These are phyloP conservation scores for Hyaloraphidium curvatum DNA, from an alignment of 192 early-diverging fungal genomes.

Conservation along the genomic window DNA sequence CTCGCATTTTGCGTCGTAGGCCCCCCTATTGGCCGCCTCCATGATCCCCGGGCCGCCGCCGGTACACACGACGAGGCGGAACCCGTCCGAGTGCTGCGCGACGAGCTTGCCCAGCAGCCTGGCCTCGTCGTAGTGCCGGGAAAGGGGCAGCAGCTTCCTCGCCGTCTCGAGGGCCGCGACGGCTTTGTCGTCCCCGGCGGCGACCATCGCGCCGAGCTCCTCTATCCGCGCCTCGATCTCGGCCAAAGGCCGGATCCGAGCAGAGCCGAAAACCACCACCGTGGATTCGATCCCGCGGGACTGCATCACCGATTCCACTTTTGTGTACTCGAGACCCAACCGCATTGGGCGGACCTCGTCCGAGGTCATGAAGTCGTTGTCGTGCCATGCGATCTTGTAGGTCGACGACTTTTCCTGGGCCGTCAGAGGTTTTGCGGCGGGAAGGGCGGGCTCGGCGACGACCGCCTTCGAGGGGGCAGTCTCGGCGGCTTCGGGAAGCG, in stretches of 20 bases:
- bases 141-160: background rate
- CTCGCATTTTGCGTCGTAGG: slow-evolving; percentile 7
- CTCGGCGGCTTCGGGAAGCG: background rate
- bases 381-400: slow-evolving; percentile 13
- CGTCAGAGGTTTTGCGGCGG: background rate
- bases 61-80: slow-evolving; percentile 10
- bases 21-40: slow-evolving; percentile 15
- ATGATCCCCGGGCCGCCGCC: slow-evolving; percentile 21
- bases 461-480: background rate
- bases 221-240: background rate
- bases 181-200: background rate
- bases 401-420: slow-evolving; percentile 8
- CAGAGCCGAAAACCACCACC: slow-evolving; percentile 18
- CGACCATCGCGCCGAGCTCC: background rate
- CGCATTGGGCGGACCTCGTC: slow-evolving; percentile 14
- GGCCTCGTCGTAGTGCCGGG: slow-evolving; percentile 16
- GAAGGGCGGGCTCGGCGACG: background rate
- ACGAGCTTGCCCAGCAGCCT: slow-evolving; percentile 11
- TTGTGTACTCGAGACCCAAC: slow-evolving; percentile 13
- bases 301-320: slow-evolving; percentile 8
- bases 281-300: slow-evolving; percentile 13
- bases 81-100: slow-evolving; percentile 5
- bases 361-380: slow-evolving; percentile 12
- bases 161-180: background rate
- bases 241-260: slow-evolving; percentile 7